Percentiles rank a stretch among this genome's conserved stretches.
Conservation (phyloP, 2,329 filamentous ascomycete species). For the Apiospora rasikravindrae region DNA sequence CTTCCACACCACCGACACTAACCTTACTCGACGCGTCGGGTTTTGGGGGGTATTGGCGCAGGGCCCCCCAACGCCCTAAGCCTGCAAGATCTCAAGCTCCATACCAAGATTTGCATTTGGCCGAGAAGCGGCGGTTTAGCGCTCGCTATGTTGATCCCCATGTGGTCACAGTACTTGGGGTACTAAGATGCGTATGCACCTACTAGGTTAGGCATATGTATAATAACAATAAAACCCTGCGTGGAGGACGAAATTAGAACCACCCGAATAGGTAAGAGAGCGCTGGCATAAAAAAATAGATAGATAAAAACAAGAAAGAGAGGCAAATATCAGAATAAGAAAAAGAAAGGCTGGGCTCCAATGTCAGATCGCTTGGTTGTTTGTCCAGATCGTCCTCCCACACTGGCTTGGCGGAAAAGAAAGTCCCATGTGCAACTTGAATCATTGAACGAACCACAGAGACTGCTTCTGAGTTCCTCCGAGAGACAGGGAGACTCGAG, state of each 20-base stretch:
- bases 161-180: background rate
- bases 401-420: too few relatives aligned
- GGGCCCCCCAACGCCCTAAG: constrained; percentile 12
- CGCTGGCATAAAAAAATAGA: background rate
- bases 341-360: too few relatives aligned
- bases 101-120: constrained; percentile 16
- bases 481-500: background rate
- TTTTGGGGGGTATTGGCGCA: background rate
- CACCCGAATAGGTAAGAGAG: background rate
- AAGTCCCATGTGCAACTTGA: background rate
- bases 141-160: background rate
- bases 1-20: background rate
- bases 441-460: background rate
- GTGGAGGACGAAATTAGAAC: background rate
- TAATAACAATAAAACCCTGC: background rate
- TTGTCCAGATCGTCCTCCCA: too few relatives aligned
- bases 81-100: constrained; percentile 10
- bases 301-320: background rate
- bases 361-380: too few relatives aligned
- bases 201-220: background rate
- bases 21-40: background rate
- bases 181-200: background rate
- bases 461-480: background rate
- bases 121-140: constrained; percentile 6
- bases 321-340: too few relatives aligned